Base-by-base conservation (phyloP, 1,284 basidiomycete species). In the Porogramme epimiltina region DNA sequence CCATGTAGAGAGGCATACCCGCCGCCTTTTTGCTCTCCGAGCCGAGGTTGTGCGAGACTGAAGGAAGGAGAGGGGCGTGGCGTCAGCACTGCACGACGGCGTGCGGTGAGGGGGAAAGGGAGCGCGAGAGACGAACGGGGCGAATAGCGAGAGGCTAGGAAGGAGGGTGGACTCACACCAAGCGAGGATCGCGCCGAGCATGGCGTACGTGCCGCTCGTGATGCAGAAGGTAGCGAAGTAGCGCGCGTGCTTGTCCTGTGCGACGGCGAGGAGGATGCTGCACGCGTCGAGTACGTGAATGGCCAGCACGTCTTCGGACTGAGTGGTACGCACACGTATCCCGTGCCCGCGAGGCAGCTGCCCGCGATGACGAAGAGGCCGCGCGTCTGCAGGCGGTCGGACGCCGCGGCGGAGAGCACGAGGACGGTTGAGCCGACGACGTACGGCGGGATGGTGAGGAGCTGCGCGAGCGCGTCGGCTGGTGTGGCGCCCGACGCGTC, bases 401-500 rank as follows among this genome's bases (percentile, higher is more conserved):
- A 93, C 19, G 73, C 69, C 55, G 80, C 84, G 1, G 85, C 85
- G 45, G 85, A 74, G 3, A 75, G 55, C n/a, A 85, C 70, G 62
- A 95, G 77, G 42, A 90, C 76, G 3, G 85, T 71, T 4, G 88
- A 80, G 0, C 89, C 83, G 11, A 85, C 82, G 2, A 83, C 88
- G 61, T 93, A 93, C 16, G 91, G 91, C 3, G 92, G 92, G 6
- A 94, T 90, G 0, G 91, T 89, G 60, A 89, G 72, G 4, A 90
- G 65, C 57, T 90, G 87, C 0, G 86, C 83, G 18, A 73, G 62
- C 0, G 81, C 82, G 46, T 74, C 67, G 18, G 74, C 81, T 82
- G 37, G 19, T 19, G 52, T 40, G 50, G n/a, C n/a, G n/a, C n/a
- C n/a, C n/a, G n/a, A n/a, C n/a, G n/a, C 42, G 26, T 53, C 18